Percentiles rank a stretch among this genome's conserved stretches.
phyloP scores from a whole-genome alignment of 164 flowering plant genomes.

The Annona squamosa region DNA sequence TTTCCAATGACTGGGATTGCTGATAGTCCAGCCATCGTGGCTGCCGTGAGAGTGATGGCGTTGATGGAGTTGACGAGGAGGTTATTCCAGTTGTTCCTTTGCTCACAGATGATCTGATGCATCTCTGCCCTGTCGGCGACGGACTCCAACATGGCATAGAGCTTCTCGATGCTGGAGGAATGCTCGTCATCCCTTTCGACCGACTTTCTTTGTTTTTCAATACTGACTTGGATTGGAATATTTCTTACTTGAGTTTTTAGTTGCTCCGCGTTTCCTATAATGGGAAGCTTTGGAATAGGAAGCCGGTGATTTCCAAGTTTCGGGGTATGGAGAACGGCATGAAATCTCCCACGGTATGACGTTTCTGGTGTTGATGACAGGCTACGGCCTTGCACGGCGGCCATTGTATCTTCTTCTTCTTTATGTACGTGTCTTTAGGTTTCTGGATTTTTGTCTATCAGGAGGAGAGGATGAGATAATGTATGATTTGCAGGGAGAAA shows the following conservation, averaged over 20 bases:
- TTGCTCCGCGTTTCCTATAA: conserved; percentile 10
- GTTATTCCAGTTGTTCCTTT: conserved; percentile 45
- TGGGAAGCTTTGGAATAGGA: conserved; percentile 17
- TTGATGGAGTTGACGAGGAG: conserved; percentile 39
- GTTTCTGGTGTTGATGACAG: neutral
- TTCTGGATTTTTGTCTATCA: no score
- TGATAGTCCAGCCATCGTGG: conserved; percentile 46
- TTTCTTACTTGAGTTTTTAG: neutral
- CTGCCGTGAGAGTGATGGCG: conserved; percentile 35
- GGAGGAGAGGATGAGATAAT: neutral
- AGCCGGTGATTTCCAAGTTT: neutral
- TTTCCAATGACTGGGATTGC: conserved; percentile 44
- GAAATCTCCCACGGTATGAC: neutral
- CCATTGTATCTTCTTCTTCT: neutral
- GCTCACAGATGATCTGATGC: conserved; percentile 42
- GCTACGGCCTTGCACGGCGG: neutral
- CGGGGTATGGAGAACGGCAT: neutral
- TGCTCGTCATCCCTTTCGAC: neutral
- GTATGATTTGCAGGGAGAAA: neutral
- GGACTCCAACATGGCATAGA: conserved; percentile 31
- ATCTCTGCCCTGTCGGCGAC: conserved; percentile 39
- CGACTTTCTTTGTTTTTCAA: neutral
- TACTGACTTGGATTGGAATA: neutral
- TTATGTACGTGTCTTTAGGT: neutral
- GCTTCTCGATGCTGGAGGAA: conserved; percentile 15